Evolutionary conservation across 345 rosid genomes (phyloP).

Genomic region (Erucastrum elatum): DNA sequence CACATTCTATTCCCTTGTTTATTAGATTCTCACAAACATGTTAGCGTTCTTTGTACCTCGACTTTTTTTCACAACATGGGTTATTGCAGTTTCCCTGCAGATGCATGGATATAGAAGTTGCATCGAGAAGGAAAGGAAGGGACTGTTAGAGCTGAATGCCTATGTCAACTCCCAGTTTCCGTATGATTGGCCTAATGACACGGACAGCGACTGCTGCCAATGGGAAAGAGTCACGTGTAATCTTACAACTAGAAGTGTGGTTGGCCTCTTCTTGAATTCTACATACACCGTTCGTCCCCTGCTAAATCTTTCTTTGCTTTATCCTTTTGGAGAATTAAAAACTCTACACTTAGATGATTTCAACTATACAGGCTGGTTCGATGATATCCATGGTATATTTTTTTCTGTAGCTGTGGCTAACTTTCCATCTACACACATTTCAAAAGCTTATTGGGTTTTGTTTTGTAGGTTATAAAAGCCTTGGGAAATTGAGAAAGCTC

Average conservation of each 20-base stretch:
- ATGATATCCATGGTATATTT: conserved; percentile 13
- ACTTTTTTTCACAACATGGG: background rate
- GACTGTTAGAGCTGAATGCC: conserved; percentile 13
- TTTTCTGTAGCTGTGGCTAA: background rate
- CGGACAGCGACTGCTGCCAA: background rate
- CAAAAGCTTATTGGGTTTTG: background rate
- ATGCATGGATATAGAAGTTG: conserved; percentile 4
- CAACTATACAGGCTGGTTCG: conserved; percentile 5
- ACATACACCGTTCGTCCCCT: background rate
- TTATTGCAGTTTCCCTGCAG: background rate
- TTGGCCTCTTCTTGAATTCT: background rate
- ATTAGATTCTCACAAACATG: background rate
- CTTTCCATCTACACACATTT: background rate
- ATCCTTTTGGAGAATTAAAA: conserved; percentile 12
- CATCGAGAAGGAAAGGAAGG: conserved; percentile 14
- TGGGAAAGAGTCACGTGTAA: conserved; percentile 17
- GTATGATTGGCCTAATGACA: conserved; percentile 5
- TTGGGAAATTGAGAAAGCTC: conserved; percentile 6
- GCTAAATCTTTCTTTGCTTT: conserved; percentile 20
- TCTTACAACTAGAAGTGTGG: background rate
- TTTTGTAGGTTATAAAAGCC: conserved; percentile 17
- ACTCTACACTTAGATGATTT: background rate
- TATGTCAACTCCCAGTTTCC: background rate
- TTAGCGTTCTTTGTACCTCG: background rate
- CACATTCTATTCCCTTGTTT: background rate